Evolutionary conservation across 2,329 filamentous ascomycete genomes (phyloP).

Genomic region (Colletotrichum magnum): DNA sequence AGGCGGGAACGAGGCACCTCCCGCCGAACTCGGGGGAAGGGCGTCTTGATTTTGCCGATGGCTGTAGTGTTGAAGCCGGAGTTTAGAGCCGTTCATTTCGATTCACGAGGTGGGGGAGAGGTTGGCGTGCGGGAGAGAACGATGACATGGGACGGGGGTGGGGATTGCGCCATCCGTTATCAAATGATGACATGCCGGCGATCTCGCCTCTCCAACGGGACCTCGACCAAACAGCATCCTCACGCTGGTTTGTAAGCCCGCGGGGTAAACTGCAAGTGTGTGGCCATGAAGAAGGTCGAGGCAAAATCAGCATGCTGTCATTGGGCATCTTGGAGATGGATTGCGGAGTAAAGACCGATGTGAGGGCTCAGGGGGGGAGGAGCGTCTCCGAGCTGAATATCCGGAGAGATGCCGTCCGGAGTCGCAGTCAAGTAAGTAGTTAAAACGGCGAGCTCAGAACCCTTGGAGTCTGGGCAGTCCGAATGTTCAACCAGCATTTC

Average conservation of each 20-base stretch:
- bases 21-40: slow-evolving; percentile 21
- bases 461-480: not conserved
- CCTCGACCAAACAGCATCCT: slow-evolving; percentile 13
- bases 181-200: slow-evolving; percentile 39
- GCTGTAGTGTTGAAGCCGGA: not conserved
- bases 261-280: slow-evolving; percentile 29
- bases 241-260: slow-evolving; percentile 11
- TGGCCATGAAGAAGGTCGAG: slow-evolving; percentile 2
- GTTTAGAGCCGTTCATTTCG: not conserved
- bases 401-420: slow-evolving; percentile 5
- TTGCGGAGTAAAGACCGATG: slow-evolving; percentile 24
- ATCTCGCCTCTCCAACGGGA: slow-evolving; percentile 24
- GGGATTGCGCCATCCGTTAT: slow-evolving; percentile 41
- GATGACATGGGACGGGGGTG: slow-evolving; percentile 13
- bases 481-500: slow-evolving; percentile 1
- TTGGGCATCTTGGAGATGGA: slow-evolving; percentile 24
- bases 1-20: not conserved
- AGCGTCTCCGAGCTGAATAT: not conserved
- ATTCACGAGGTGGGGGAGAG: not conserved
- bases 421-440: slow-evolving; percentile 18
- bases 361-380: not conserved
- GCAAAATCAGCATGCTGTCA: slow-evolving; percentile 22
- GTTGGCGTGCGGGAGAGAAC: not conserved
- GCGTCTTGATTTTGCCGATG: not conserved
- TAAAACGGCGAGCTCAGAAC: slow-evolving; percentile 38